These are phyloP conservation scores for Meredithiella fracta DNA, from an alignment of 2,329 filamentous ascomycete genomes.

Conservation along the genomic window DNA sequence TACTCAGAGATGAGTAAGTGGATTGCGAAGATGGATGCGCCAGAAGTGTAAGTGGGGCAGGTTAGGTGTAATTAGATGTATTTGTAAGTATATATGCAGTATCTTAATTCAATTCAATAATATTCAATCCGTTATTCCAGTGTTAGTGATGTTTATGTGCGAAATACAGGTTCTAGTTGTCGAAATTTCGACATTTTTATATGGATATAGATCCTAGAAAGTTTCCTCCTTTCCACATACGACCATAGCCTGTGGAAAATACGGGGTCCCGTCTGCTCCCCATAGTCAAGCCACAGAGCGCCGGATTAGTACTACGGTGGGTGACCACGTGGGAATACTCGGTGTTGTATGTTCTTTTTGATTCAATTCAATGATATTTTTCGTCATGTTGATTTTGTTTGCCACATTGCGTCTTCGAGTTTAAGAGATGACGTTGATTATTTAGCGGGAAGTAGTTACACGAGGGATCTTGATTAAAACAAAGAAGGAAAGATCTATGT, in stretches of 20 bases:
- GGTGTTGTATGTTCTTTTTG: not conserved
- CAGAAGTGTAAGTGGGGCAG: not conserved
- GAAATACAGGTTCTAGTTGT: too few species aligned
- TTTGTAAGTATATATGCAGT: not conserved
- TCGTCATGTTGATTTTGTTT: too few species aligned
- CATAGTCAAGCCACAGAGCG: not conserved
- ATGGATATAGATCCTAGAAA: too few species aligned
- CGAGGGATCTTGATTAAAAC: too few species aligned
- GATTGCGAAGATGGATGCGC: slow-evolving; percentile 33
- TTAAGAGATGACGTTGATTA: too few species aligned
- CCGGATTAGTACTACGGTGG: not conserved
- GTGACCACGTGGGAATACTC: not conserved
- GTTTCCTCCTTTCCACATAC: too few species aligned
- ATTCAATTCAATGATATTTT: too few species aligned
- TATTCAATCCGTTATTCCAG: not conserved
- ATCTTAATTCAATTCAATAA: not conserved
- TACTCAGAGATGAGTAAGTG: slow-evolving; percentile 43
- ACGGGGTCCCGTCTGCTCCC: not conserved
- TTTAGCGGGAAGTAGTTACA: too few species aligned
- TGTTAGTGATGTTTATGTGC: not conserved
- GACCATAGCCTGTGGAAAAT: not conserved
- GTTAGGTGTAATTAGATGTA: not conserved
- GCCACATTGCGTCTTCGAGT: too few species aligned
- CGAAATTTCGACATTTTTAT: not conserved
- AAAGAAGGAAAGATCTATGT: too few species aligned